Base-by-base conservation (phyloP, 495 filamentous ascomycete genomes). In the Xylaria sp. region DNA sequence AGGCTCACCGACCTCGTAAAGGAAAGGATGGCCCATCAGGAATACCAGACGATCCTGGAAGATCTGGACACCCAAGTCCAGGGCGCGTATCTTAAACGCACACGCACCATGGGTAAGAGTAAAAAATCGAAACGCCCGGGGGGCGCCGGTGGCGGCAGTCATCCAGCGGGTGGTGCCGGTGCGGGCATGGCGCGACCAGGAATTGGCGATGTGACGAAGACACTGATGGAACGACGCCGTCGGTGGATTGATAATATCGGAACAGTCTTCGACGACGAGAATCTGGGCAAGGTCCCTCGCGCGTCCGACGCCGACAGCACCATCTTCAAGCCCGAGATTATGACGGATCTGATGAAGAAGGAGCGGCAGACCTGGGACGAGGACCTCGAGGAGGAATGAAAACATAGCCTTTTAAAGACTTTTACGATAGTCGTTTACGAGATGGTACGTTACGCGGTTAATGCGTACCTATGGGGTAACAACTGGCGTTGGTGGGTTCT, bases 11-110 rank as follows among this genome's bases (percentile, higher is more conserved):
- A 97, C 21, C 86, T 97, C 24, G 91, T 95, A 3, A 91, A 93
- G 73, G 95, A 97, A 78, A 89, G 93, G 72, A 93, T 98, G 90
- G 97, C 96, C 2, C 88, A 93, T 78, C 96, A 98, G 73, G 96
- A 99, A 78, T 99, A 97, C 82, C 90, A 89, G 74, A 98, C 94
- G 72, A 99, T 99, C 76, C 90, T 95, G 70, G 96, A 99, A 76
- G 96, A 98, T 79, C 90, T 99, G 31, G 96, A 99, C 81, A 88
- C 89, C 64, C 96, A 99, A 80, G 95, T 99, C 61, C 93, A 98
- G 77, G 90, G 93, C 75, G 94, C 95, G 33, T 99, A 97, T 75
- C 90, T 97, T 46, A 98, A 98, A 85, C 92, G 96, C 50, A 97
- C 93, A n/a, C 91, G 96, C 37, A 97, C 93, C 5, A 90, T 98